A percentile compares a stretch with the other conserved stretches of the same genome.
These are phyloP conservation scores for Adansonia rubrostipa DNA, from an alignment of 441 rosid genomes.

Conservation along the genomic window DNA sequence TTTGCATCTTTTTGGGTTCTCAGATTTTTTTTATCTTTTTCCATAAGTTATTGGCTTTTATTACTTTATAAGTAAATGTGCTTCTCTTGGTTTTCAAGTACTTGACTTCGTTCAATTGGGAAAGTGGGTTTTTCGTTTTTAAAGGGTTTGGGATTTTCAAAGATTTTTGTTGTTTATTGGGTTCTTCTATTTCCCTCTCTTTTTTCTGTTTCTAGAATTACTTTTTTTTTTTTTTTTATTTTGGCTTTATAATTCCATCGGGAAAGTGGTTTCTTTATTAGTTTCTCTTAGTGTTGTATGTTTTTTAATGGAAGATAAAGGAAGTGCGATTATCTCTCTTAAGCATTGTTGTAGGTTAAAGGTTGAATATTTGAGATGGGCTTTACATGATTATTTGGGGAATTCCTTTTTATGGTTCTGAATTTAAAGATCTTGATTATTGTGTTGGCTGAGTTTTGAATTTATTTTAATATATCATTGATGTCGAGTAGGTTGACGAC, in stretches of 20 bases:
- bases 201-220: neutral
- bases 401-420: no score
- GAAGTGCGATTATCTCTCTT: neutral
- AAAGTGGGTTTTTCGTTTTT: neutral
- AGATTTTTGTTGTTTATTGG: no score
- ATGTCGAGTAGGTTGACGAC: slow-evolving; percentile 72
- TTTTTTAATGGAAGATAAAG: neutral
- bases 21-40: no score
- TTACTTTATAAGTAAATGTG: neutral
- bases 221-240: neutral
- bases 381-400: neutral
- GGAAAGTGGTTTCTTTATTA: slow-evolving; percentile 13
- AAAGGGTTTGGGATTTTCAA: neutral
- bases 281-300: neutral
- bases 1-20: neutral
- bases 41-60: neutral
- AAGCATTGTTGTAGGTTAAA: neutral
- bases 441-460: neutral
- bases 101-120: neutral
- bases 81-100: neutral
- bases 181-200: no score
- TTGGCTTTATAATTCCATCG: neutral
- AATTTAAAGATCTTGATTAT: neutral
- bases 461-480: slow-evolving; percentile 1
- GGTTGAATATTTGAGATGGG: neutral